phyloP scores from a whole-genome alignment of 2,329 filamentous ascomycete species.

The Colletotrichum phormii region DNA sequence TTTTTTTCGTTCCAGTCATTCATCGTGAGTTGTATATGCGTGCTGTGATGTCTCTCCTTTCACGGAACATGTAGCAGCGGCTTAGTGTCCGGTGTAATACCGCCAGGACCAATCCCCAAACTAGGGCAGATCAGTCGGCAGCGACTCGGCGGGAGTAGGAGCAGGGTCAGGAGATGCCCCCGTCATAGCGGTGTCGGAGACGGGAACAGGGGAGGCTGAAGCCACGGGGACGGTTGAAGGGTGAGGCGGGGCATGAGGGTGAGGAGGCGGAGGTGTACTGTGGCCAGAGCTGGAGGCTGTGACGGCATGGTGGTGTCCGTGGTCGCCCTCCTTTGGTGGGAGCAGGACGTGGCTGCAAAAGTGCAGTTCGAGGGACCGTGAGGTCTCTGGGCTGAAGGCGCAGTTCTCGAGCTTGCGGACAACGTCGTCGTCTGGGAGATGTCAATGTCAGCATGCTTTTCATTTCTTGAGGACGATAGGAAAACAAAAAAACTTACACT shows the following conservation, averaged over 20 bases:
- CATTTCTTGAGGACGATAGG: background rate
- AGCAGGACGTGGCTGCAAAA: slow-evolving; percentile 62
- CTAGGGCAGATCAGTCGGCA: slow-evolving; percentile 15
- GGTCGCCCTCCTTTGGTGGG: slow-evolving; percentile 41
- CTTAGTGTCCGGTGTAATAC: background rate
- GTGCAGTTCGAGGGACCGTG: slow-evolving; percentile 62
- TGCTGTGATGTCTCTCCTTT: background rate
- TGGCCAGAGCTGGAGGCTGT: slow-evolving; percentile 32
- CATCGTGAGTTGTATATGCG: background rate
- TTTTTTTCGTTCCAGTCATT: slow-evolving; percentile 17
- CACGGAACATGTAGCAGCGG: background rate
- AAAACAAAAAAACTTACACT: slow-evolving; percentile 59
- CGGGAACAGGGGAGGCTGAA: slow-evolving; percentile 6
- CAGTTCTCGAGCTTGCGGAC: slow-evolving; percentile 42
- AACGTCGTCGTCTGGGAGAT: slow-evolving; percentile 41
- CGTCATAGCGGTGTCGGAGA: background rate
- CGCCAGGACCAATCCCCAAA: background rate
- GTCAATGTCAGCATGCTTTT: background rate
- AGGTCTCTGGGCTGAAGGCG: slow-evolving; percentile 46
- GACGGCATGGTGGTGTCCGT: slow-evolving; percentile 22
- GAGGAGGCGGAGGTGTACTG: slow-evolving; percentile 25
- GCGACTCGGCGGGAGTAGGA: background rate
- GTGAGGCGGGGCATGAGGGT: slow-evolving; percentile 1
- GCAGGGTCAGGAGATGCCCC: background rate
- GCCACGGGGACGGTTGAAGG: background rate